Evolutionary conservation across 2,329 filamentous ascomycete genomes (phyloP), one percentile per base, ranked within the genome.

Genomic region (Xylaria sp.): DNA sequence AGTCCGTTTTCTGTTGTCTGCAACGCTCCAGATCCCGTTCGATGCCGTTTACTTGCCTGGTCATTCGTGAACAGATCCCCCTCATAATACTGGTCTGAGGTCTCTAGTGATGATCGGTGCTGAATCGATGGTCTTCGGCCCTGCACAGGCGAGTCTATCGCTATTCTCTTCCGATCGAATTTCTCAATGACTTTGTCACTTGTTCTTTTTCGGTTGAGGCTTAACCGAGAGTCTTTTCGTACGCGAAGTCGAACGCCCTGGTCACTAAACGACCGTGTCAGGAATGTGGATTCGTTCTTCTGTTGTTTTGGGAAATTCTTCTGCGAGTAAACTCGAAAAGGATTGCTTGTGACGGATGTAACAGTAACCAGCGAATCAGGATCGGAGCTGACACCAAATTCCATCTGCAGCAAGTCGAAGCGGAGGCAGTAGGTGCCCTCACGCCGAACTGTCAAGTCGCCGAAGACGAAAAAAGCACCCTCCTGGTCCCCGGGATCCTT

Each of bases 401-500:
- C 81, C 77, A 91, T 86, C 74, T 93, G 90, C 75, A 90, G 93
- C 13, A 96, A 81, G 49, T 86, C 89, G 73, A 97, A 96, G 57
- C 87, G 85, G 38, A 97, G 82, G 35, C 88, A 83, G 72, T 88
- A 94, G 19, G 80, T 82, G 29, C 93, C 93, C 69, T 90, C 86
- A 23, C 87, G 81, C 72, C 90, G 90, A 62, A 94, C 87, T 0
- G 91, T 95, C 21, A 97, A 81, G 75, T 97, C 92, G 4, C 90
- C 90, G 75, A 96, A 96, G n/a, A 96, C 89, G 71, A 96, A 96
- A 77, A 93, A 96, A 0, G 89, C 92, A 10, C 90, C 90, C 75
- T 95, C 91, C 79, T 80, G 81, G 71, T 93, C 93, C 70, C 89
- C 83, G 3, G 86, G 83, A 72, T 96, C 91, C 74, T 95, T 94